Conservation (phyloP, 768 basidiomycete genomes). For the Tricholomella constricta region DNA sequence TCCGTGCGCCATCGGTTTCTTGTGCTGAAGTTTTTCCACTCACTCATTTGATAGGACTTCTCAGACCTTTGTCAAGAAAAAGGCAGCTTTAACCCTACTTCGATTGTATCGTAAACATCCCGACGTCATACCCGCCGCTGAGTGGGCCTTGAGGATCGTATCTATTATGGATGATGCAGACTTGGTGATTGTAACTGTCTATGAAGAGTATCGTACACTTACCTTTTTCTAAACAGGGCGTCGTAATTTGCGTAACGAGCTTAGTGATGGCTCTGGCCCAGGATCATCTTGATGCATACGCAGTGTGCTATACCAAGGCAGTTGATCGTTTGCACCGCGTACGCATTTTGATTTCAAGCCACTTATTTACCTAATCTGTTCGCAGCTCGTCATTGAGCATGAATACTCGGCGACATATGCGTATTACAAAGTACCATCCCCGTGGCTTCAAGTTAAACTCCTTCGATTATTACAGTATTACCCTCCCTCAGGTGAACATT, state of each 20-base stretch:
- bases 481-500: conserved; percentile 79
- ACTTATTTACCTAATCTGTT: neutral
- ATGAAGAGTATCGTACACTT: conserved; percentile 5
- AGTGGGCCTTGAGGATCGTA: conserved; percentile 95
- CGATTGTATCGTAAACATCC: conserved; percentile 96
- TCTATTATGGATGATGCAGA: conserved; percentile 95
- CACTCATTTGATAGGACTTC: conserved; percentile 68
- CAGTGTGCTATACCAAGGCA: conserved; percentile 92
- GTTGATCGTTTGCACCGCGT: conserved; percentile 82
- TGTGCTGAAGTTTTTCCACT: neutral
- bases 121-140: conserved; percentile 87
- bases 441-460: conserved; percentile 97
- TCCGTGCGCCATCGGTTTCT: conserved; percentile 59
- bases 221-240: conserved; percentile 62
- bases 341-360: neutral
- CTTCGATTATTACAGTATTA: conserved; percentile 94
- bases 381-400: conserved; percentile 85
- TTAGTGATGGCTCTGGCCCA: conserved; percentile 93
- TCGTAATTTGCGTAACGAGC: conserved; percentile 92
- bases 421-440: conserved; percentile 97
- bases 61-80: conserved; percentile 95
- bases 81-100: conserved; percentile 92
- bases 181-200: conserved; percentile 50
- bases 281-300: conserved; percentile 87
- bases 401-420: conserved; percentile 89